Evolutionary conservation across 2,329 filamentous ascomycete genomes (phyloP).

Genomic region (Cercospora janseana): DNA sequence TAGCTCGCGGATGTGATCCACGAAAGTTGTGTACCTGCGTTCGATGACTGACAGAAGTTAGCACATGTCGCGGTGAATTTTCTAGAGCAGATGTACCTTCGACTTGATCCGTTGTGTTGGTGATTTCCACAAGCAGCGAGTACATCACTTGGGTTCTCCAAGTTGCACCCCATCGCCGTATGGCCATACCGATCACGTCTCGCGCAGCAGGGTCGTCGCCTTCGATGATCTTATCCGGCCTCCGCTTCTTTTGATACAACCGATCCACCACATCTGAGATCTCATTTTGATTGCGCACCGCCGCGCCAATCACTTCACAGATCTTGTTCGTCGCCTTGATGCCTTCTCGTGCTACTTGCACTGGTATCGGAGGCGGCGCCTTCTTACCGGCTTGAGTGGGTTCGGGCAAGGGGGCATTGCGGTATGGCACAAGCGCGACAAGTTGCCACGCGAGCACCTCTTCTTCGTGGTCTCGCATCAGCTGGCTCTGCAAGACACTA

Average conservation of each 20-base stretch:
- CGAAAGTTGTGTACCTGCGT: slow-evolving; percentile 54
- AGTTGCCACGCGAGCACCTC: slow-evolving; percentile 75
- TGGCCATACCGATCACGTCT: slow-evolving; percentile 69
- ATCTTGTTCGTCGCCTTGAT: slow-evolving; percentile 77
- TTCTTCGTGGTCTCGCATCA: slow-evolving; percentile 64
- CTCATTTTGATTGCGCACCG: slow-evolving; percentile 60
- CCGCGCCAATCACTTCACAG: slow-evolving; percentile 63
- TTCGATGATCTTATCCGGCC: slow-evolving; percentile 47
- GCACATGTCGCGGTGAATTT: slow-evolving; percentile 7
- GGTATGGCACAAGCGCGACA: slow-evolving; percentile 72
- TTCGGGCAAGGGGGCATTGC: slow-evolving; percentile 48
- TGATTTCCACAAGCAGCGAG: slow-evolving; percentile 63
- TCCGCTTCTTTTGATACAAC: slow-evolving; percentile 49
- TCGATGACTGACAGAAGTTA: slow-evolving; percentile 43
- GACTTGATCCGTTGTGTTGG: slow-evolving; percentile 40
- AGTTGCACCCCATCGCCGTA: slow-evolving; percentile 68
- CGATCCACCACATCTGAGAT: slow-evolving; percentile 62
- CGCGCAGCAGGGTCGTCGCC: slow-evolving; percentile 48
- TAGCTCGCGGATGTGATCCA: slow-evolving; percentile 51
- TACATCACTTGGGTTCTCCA: slow-evolving; percentile 73
- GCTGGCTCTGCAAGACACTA: slow-evolving; percentile 22
- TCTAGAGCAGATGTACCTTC: slow-evolving; percentile 39
- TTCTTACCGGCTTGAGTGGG: slow-evolving; percentile 49
- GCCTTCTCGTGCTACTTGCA: slow-evolving; percentile 69
- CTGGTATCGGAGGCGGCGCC: slow-evolving; percentile 57